Base-by-base conservation (phyloP, 225 moss, liverwort and hornwort species). In the Takakia lepidozioides region DNA sequence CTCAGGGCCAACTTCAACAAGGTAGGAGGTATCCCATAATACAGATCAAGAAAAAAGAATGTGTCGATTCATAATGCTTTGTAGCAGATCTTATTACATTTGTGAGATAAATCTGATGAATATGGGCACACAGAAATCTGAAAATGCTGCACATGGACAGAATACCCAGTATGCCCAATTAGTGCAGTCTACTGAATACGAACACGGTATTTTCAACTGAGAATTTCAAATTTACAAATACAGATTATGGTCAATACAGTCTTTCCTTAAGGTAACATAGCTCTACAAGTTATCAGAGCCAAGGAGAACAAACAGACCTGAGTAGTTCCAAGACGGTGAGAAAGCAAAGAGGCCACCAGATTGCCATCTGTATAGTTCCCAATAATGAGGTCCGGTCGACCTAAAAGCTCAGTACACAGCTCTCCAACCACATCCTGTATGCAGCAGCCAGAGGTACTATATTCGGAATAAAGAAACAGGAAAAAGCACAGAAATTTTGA, bases 341-440 rank as follows among this genome's bases (percentile, higher is more conserved):
- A 73, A 42, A 93, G 65, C 13, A 93, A 52, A 2, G 93, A 86
- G 37, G 93, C 88, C 38, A 89, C 93, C 40, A 93, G 86, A 53
- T 93, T 93, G 50, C 93, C 93, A 49, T 93, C 93, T 18, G 77
- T 89, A 41, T 93, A 93, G 49, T 93, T 93, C 14, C 93, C 93
- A 14, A 93, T 84, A 13, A 93, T 77, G 22, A 93, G 64, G 57
- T 93, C 82, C 24, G 93, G 93, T 20, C 59, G 61, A 32, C 78
- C 89, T 24, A 57, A 57, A 29, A 93, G 64, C 57, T 89, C 93
- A 7, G 66, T 53, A 10, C 58, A 71, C 36, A 93, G 61, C 48
- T 86, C 79, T 0, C 38, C 6, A 9, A 60, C 70, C 25, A 86
- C 89, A 71, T 93, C 93, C 93, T 93, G 71, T 41, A 16, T 51